Base-by-base conservation (phyloP, 345 rosid genomes). In the Boechera divaricarpa region DNA sequence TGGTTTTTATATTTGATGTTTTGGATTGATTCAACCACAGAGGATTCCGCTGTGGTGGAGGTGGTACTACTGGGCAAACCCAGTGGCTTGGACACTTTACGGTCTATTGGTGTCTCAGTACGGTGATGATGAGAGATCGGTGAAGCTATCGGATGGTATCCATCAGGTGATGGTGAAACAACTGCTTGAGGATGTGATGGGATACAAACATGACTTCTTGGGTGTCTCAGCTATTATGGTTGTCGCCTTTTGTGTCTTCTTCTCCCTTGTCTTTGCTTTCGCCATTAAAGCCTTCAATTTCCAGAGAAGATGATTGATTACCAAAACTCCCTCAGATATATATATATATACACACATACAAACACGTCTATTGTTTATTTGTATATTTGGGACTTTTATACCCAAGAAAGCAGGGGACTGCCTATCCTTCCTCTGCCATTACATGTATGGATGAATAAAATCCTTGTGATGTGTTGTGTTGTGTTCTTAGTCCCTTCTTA, bases 11-110 rank as follows among this genome's bases (percentile, higher is more conserved):
- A 44, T 13, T 15, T 56, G 9, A 52, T n/a, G 10, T 24, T 24
- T 58, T 59, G 13, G 53, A 31, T 24, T 67, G 67, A n/a, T 63
- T 39, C 4, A 5, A 63, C 28, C 1, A 45, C 98, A 92, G 98
- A 92, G 99, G 83, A 92, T 95, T 38, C 98, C 99, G 0, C 60
- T 88, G 45, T 95, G 93, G 94, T 91, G 98, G 99, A 89, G 99
- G 81, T 95, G 99, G 99, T 95, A 95, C 74, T 95, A 92, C 77
- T 95, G 98, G 99, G 99, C 96, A 65, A 92, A 95, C 77, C 99
- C 98, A 0, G 74, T 95, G 12, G 98, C 99, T 1, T 95, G 99
- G 98, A 88, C 91, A 68, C 76, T 92, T 15, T 92, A 95, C 61
- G 98, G 99, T 54, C 91, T 95, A 31, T 49, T 89, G 73, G 84